A percentile compares a stretch with the other conserved stretches of the same genome.
Evolutionary conservation across 441 rosid species (phyloP).

Genomic region (Omphalea diandra): DNA sequence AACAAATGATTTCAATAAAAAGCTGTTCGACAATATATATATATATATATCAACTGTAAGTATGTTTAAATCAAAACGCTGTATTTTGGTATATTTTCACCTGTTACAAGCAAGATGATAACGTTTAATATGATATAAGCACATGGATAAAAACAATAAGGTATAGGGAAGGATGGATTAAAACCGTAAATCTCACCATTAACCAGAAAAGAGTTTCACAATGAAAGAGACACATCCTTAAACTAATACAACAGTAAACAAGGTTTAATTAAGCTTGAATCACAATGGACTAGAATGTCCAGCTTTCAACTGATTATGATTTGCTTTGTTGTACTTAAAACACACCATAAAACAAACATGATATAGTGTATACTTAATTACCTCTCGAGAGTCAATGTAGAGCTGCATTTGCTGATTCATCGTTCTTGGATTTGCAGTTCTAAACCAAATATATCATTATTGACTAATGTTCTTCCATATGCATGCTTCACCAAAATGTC

Average conservation of each 20-base stretch:
- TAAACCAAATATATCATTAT: not conserved
- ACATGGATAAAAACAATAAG: not conserved
- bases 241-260: not conserved
- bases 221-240: not conserved
- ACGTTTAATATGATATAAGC: too few species aligned
- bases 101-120: too few species aligned
- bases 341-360: not conserved
- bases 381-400: not conserved
- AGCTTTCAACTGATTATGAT: not conserved
- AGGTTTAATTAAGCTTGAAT: not conserved
- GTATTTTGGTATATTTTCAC: too few species aligned
- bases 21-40: too few species aligned
- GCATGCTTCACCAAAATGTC: not conserved
- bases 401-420: not conserved
- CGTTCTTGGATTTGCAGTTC: not conserved
- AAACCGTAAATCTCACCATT: not conserved
- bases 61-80: too few species aligned
- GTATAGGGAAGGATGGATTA: too few species aligned
- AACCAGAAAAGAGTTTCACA: not conserved
- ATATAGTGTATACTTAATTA: not conserved
- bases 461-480: not conserved
- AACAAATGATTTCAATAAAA: too few species aligned
- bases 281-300: not conserved
- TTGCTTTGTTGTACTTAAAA: not conserved
- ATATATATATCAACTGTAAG: too few species aligned